phyloP scores from a whole-genome alignment of 2,329 filamentous ascomycete species.

The Apiospora sp. region DNA sequence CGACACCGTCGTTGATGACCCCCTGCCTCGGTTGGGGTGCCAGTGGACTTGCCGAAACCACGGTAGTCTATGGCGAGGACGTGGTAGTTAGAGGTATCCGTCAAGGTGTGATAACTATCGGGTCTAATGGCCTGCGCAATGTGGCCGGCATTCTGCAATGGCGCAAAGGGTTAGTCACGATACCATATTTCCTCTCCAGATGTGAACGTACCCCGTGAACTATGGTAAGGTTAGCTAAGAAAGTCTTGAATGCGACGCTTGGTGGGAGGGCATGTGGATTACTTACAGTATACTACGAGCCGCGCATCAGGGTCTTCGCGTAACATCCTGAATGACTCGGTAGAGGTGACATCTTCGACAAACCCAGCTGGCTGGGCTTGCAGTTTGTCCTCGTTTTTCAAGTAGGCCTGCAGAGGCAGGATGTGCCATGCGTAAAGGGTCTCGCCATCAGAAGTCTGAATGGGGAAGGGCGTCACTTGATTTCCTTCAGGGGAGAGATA shows the following conservation, averaged over 20 bases:
- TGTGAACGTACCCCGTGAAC: constrained; percentile 17
- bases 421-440: constrained; percentile 79
- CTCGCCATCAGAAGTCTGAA: constrained; percentile 71
- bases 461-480: constrained; percentile 75
- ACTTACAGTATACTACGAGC: constrained; percentile 61
- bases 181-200: not conserved
- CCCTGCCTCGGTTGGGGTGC: constrained; percentile 62
- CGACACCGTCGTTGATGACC: constrained; percentile 60
- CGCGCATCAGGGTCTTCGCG: constrained; percentile 53
- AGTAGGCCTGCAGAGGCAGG: constrained; percentile 72
- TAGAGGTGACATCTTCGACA: constrained; percentile 48
- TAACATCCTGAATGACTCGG: constrained; percentile 52
- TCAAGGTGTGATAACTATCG: constrained; percentile 78
- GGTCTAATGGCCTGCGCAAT: constrained; percentile 81
- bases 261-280: constrained; percentile 24
- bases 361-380: constrained; percentile 59
- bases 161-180: constrained; percentile 41
- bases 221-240: not conserved
- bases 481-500: constrained; percentile 56
- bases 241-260: not conserved
- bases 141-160: constrained; percentile 79
- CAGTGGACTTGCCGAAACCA: constrained; percentile 63
- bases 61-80: constrained; percentile 68
- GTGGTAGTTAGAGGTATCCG: constrained; percentile 74
- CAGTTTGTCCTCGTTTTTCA: constrained; percentile 65